Evolutionary conservation across 495 filamentous ascomycete species (phyloP).

Genomic region (Hypoxylon cercidicola): DNA sequence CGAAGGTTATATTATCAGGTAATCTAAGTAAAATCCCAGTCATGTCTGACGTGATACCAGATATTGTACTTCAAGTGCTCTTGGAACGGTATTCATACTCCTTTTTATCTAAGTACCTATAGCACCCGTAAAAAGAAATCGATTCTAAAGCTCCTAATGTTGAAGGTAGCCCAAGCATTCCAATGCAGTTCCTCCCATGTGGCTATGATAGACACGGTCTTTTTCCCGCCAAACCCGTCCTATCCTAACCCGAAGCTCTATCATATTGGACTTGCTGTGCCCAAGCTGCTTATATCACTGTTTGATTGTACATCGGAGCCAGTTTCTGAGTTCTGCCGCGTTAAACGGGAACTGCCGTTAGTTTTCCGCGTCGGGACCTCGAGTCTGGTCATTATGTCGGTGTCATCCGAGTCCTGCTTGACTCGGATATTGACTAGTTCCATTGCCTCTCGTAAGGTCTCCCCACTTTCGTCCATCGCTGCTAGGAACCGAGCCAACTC

Average conservation of each 20-base stretch:
- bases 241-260: conserved; percentile 27
- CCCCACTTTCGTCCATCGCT: conserved; percentile 87
- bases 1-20: not conserved
- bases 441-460: conserved; percentile 82
- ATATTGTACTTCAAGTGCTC: not conserved
- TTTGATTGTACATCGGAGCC: conserved; percentile 43
- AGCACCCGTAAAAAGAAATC: not conserved
- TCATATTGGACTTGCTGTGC: conserved; percentile 45
- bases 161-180: conserved; percentile 8
- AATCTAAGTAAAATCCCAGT: not conserved
- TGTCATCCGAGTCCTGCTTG: conserved; percentile 49
- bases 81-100: not conserved
- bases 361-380: conserved; percentile 58
- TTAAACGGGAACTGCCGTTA: conserved; percentile 45
- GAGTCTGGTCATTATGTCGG: conserved; percentile 61
- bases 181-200: conserved; percentile 22
- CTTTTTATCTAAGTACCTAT: not conserved
- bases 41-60: not conserved
- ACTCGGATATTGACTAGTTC: conserved; percentile 71
- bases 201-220: conserved; percentile 11
- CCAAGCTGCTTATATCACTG: conserved; percentile 45
- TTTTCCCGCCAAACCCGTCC: conserved; percentile 1
- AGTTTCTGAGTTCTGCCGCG: conserved; percentile 44
- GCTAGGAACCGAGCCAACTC: conserved; percentile 93
- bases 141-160: not conserved